Evolutionary conservation across 108 stramenopile genomes (phyloP), one percentile per base, ranked within the genome.

Genomic region (Nitzschia inconspicua): DNA sequence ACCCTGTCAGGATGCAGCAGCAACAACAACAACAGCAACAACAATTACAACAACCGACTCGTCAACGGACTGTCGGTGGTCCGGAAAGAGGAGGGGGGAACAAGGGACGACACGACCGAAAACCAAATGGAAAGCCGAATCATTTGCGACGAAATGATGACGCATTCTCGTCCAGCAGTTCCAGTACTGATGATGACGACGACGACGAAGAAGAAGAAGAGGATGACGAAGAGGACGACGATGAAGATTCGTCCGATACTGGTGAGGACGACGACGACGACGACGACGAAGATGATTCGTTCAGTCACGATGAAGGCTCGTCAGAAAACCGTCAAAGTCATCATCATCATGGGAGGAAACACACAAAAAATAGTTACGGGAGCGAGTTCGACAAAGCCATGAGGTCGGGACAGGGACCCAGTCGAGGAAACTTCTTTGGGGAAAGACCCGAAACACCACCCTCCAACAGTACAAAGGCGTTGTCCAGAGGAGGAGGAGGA

Each of bases 321-420:
- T 43, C 19, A 39, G 4, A 14, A 3, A 6, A 29, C 30, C 2
- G 3, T 10, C 14, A 18, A 3, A 61, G 25, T 18, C 13, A 30
- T 14, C 11, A 28, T 9, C 11, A 10, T 27, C 14, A 23, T 11
- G 24, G 24, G 28, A 18, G 13, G 13, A 52, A 37, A 56, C 19
- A n/a, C 4, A 50, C 26, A 13, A 61, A 49, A 23, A 35, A 10
- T 10, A 47, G 46, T 19, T 20, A 22, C 18, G 20, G 20, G 18
- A 41, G 25, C 37, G 75, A 76, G 49, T 76, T 76, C 36, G 75
- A 76, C 63, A 70, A 65, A 51, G 75, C 75, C 2, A 22, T 68
- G 43, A 46, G 54, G 16, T 36, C 57, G 3, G 71, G 70, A 13
- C 41, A 73, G 14, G 72, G 72, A 35, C 65, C 65, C 13, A 66